These are phyloP conservation scores for Apostasia ramifera DNA, from an alignment of 106 monocot species.

Conservation along the genomic window DNA sequence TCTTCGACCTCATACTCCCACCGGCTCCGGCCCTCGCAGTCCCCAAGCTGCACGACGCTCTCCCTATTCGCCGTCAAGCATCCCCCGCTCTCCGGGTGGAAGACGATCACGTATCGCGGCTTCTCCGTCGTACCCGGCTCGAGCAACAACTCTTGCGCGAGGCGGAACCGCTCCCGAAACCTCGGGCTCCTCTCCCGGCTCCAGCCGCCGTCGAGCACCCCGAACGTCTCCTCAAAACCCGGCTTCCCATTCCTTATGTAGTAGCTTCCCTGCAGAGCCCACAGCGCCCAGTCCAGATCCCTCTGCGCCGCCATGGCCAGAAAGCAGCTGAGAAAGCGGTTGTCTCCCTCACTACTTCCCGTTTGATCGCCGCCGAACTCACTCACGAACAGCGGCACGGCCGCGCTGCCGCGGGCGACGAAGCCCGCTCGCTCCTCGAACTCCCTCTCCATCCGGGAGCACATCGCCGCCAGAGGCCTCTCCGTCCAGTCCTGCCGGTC, in stretches of 20 bases:
- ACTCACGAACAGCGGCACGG: conserved; percentile 33
- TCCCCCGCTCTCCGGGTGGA: conserved; percentile 31
- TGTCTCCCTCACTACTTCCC: conserved; percentile 28
- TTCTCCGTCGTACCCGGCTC: neutral
- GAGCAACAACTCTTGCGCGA: conserved; percentile 23
- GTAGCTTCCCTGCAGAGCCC: conserved; percentile 53
- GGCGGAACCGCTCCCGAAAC: conserved; percentile 23
- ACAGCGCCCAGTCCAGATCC: conserved; percentile 52
- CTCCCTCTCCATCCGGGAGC: conserved; percentile 7
- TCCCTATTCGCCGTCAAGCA: conserved; percentile 14
- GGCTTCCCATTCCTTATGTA: conserved; percentile 24
- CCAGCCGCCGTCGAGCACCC: conserved; percentile 36
- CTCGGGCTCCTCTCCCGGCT: conserved; percentile 19
- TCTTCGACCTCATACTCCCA: conserved; percentile 19
- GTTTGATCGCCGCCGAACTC: conserved; percentile 47
- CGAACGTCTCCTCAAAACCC: conserved; percentile 38
- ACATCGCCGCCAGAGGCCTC: conserved; percentile 12
- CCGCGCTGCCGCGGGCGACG: neutral
- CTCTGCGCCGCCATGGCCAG: conserved; percentile 34
- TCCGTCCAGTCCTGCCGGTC: conserved; percentile 28
- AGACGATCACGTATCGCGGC: conserved; percentile 14
- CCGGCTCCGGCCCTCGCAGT: conserved; percentile 21
- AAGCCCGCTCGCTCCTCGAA: conserved; percentile 34
- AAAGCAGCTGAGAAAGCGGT: conserved; percentile 38
- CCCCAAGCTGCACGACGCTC: conserved; percentile 1